phyloP scores from a whole-genome alignment of 2,329 filamentous ascomycete genomes.

The Cladophialophora bantiana region DNA sequence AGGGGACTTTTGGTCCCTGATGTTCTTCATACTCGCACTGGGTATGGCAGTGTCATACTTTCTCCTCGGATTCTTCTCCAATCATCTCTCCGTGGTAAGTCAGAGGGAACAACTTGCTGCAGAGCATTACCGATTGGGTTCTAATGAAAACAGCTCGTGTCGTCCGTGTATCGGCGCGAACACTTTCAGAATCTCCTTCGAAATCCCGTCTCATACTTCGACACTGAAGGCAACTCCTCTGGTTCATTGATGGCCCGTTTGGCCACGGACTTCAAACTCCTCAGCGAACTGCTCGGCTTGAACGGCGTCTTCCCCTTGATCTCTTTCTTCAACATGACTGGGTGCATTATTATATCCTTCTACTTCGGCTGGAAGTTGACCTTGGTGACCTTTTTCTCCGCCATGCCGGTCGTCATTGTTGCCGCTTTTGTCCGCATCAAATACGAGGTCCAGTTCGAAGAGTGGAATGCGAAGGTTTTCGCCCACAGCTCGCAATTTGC shows the following conservation, averaged over 20 bases:
- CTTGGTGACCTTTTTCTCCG: constrained; percentile 69
- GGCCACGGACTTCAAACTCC: constrained; percentile 57
- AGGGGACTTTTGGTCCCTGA: constrained; percentile 61
- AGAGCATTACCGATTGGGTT: constrained; percentile 43
- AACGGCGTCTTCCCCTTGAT: constrained; percentile 78
- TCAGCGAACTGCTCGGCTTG: constrained; percentile 59
- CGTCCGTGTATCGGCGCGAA: constrained; percentile 51
- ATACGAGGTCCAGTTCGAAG: constrained; percentile 37
- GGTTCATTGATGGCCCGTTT: constrained; percentile 58
- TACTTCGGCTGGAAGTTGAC: constrained; percentile 79
- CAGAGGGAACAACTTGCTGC: neutral
- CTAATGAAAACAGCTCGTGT: constrained; percentile 42
- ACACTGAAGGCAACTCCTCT: constrained; percentile 55
- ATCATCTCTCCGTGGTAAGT: constrained; percentile 49
- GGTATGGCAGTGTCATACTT: constrained; percentile 55
- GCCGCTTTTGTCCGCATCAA: constrained; percentile 52
- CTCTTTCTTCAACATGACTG: constrained; percentile 70
- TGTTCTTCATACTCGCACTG: constrained; percentile 64
- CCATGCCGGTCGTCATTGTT: constrained; percentile 58
- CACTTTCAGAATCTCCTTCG: constrained; percentile 56
- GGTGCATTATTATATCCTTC: constrained; percentile 71
- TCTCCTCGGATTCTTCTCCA: constrained; percentile 54
- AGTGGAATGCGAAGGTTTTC: constrained; percentile 37
- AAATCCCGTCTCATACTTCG: constrained; percentile 54
- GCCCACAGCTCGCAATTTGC: constrained; percentile 75